These are phyloP conservation scores for Delonix regia DNA, from an alignment of 306 rosid genomes.

Conservation along the genomic window DNA sequence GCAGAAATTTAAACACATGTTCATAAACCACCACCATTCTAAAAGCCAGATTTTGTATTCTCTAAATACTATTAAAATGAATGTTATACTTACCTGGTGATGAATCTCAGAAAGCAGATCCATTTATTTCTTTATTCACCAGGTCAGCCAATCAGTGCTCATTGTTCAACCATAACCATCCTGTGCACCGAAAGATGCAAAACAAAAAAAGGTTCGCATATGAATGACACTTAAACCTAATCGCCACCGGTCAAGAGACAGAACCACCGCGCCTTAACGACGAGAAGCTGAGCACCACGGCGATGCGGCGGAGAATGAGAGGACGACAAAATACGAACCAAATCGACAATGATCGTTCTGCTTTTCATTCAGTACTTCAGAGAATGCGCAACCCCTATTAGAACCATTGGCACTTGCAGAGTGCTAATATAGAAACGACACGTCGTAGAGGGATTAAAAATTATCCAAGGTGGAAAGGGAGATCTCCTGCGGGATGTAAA, in stretches of 20 bases:
- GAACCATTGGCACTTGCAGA: too few relatives aligned
- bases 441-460: slow-evolving; percentile 45
- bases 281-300: background rate
- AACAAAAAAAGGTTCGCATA: background rate
- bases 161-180: background rate
- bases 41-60: background rate
- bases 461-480: slow-evolving; percentile 26
- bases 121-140: background rate
- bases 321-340: background rate
- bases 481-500: background rate
- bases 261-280: background rate
- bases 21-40: background rate
- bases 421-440: slow-evolving; percentile 5
- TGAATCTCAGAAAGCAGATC: slow-evolving; percentile 24
- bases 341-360: background rate
- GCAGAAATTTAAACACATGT: background rate
- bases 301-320: slow-evolving; percentile 31
- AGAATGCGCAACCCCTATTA: too few relatives aligned
- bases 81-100: slow-evolving; percentile 31
- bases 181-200: slow-evolving; percentile 30
- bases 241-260: background rate
- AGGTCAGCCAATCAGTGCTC: background rate
- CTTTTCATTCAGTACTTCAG: too few relatives aligned
- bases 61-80: background rate
- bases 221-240: background rate